Base-by-base conservation (phyloP, 768 basidiomycete species). In the Trametes villosa region DNA sequence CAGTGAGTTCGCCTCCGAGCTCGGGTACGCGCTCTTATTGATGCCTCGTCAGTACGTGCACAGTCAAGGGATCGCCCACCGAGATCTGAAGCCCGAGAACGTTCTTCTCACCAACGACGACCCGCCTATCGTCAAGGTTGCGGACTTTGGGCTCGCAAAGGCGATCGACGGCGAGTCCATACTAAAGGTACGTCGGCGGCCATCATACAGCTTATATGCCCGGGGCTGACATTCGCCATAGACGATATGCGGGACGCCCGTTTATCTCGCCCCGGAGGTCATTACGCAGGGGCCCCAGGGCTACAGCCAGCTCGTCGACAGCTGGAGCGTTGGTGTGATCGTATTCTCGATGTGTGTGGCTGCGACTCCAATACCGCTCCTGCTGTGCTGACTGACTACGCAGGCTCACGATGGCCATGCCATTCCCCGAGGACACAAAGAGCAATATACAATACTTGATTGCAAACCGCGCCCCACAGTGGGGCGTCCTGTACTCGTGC, bases 201-300 rank as follows among this genome's bases (percentile, higher is more conserved):
- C 24, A 2, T 26, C 91, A 62, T 17, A 83, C 72, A 47, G 6
- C 18, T 53, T 11, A 30, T 38, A 65, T 92, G 86, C 34, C 0
- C n/a, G 24, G 9, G 1, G n/a, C 44, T 33, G 54, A 49, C 22
- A 18, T 40, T 2, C 79, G 86, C 83, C 94, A 84, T 68, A 91
- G 85, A 96, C 95, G 0, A 91, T 94, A 87, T 98, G 96, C 67
- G 96, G 96, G 6, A 98, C 96, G 0, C 96, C 96, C 0, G 86
- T 85, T 63, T 98, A 97, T 70, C 85, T 96, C 7, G 95, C 94
- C 0, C 94, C 94, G 1, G 95, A 98, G 66, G 92, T 98, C 36
- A 88, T 96, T 48, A 76, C 75, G 59, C 86, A 87, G 59, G 47
- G 66, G 1, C 72, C 79, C 44, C 78, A 82, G 29, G 94, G 94